phyloP scores from a whole-genome alignment of 768 basidiomycete species.

The Mycena metata region DNA sequence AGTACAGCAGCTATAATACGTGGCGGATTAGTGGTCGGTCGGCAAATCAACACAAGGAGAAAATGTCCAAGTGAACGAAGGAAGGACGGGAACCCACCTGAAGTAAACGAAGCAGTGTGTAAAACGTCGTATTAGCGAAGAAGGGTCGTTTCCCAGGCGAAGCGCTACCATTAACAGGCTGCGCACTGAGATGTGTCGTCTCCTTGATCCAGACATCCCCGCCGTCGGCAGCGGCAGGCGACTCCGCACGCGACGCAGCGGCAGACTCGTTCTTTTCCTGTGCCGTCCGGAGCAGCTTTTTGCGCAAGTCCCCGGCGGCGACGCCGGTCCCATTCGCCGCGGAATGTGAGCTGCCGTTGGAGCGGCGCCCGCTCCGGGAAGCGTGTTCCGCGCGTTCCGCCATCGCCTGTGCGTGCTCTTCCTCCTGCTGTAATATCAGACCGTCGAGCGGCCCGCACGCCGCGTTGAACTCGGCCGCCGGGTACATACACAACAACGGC shows the following conservation, averaged over 20 bases:
- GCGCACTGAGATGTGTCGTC: conserved; percentile 46
- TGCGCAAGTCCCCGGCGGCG: conserved; percentile 78
- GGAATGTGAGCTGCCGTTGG: conserved; percentile 57
- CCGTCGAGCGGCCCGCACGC: conserved; percentile 70
- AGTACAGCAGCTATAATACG: conserved; percentile 83
- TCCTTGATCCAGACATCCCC: conserved; percentile 76
- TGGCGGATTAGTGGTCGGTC: neutral
- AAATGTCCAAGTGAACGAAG: conserved; percentile 29
- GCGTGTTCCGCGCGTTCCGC: conserved; percentile 50
- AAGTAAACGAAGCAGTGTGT: conserved; percentile 87
- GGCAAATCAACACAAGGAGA: conserved; percentile 13
- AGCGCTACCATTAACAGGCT: conserved; percentile 41
- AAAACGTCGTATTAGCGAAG: conserved; percentile 94
- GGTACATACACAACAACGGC: conserved; percentile 82
- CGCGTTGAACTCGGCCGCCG: conserved; percentile 75
- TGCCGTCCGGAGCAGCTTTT: conserved; percentile 82
- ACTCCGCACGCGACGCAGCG: conserved; percentile 36
- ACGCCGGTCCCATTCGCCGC: conserved; percentile 59
- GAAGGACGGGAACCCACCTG: conserved; percentile 67
- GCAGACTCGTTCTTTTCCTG: conserved; percentile 65
- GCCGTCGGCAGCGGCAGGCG: conserved; percentile 28
- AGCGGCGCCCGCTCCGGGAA: conserved; percentile 61
- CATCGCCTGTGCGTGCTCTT: conserved; percentile 50
- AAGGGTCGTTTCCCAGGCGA: conserved; percentile 69
- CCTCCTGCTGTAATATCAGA: conserved; percentile 51